phyloP scores from a whole-genome alignment of 805 yeast species.

The Helenozyma baotianmanensis region DNA sequence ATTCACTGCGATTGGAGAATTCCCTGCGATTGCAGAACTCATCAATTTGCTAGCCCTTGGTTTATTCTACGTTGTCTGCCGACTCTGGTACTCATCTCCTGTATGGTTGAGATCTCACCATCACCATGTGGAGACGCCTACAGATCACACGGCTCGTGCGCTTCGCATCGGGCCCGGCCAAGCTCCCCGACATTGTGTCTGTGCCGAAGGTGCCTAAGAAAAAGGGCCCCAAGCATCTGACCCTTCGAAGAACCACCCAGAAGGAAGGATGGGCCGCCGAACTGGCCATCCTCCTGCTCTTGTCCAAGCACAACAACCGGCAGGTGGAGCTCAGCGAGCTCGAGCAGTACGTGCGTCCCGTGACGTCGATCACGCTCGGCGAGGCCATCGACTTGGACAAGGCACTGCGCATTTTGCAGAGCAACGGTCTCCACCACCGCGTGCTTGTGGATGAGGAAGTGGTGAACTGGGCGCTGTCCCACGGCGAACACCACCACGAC shows the following conservation, averaged over 20 bases:
- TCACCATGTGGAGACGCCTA: no score
- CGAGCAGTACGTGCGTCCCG: constrained; percentile 37
- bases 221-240: constrained; percentile 6
- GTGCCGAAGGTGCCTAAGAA: constrained; percentile 3
- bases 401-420: constrained; percentile 33
- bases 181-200: not conserved
- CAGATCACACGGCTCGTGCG: not conserved
- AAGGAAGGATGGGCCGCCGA: constrained; percentile 15
- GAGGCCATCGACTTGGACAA: constrained; percentile 61
- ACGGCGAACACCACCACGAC: constrained; percentile 39
- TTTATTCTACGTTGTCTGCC: no score
- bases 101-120: no score
- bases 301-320: constrained; percentile 12
- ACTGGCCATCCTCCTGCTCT: constrained; percentile 12
- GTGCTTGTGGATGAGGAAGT: constrained; percentile 64
- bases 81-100: no score
- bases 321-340: constrained; percentile 20
- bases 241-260: constrained; percentile 21
- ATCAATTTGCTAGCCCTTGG: no score
- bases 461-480: constrained; percentile 38
- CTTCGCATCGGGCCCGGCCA: not conserved
- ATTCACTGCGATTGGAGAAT: no score
- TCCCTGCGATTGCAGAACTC: no score
- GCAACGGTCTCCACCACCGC: constrained; percentile 18
- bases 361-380: constrained; percentile 68